These are phyloP conservation scores for Gaertneriomyces semiglobifer DNA, from an alignment of 192 early-diverging fungal genomes.

Conservation along the genomic window DNA sequence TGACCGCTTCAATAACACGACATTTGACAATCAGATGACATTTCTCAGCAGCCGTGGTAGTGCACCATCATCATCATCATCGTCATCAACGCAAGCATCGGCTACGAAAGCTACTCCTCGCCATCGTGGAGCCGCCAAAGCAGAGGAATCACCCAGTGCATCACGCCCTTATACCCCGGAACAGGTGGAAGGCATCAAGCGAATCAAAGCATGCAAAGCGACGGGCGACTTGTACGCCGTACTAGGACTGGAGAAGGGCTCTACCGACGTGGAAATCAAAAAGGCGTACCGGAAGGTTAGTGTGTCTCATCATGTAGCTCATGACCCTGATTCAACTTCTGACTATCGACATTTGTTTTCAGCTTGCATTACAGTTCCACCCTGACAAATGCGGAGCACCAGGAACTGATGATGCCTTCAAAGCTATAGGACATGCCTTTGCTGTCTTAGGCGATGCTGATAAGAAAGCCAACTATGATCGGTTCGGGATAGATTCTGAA, in stretches of 20 bases:
- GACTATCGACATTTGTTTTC: constrained; percentile 13
- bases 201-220: constrained; percentile 66
- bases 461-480: constrained; percentile 83
- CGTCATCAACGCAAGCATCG: constrained; percentile 17
- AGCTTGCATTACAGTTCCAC: constrained; percentile 89
- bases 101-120: constrained; percentile 15
- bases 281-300: constrained; percentile 89
- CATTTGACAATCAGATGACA: constrained; percentile 1
- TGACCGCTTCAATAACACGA: not conserved
- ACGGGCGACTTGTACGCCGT: constrained; percentile 79
- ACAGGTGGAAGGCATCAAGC: constrained; percentile 73
- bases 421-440: constrained; percentile 89
- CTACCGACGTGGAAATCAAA: constrained; percentile 79
- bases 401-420: constrained; percentile 95
- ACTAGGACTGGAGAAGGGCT: constrained; percentile 71
- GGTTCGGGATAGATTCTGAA: constrained; percentile 73
- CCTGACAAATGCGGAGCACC: constrained; percentile 95
- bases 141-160: constrained; percentile 26
- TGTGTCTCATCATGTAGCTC: not conserved
- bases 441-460: constrained; percentile 81
- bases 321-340: no score
- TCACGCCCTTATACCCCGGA: constrained; percentile 69
- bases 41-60: constrained; percentile 18
- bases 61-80: constrained; percentile 24
- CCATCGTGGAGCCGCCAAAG: constrained; percentile 25